These are phyloP conservation scores for Cicer bijugum DNA, from an alignment of 306 rosid genomes.

Conservation along the genomic window DNA sequence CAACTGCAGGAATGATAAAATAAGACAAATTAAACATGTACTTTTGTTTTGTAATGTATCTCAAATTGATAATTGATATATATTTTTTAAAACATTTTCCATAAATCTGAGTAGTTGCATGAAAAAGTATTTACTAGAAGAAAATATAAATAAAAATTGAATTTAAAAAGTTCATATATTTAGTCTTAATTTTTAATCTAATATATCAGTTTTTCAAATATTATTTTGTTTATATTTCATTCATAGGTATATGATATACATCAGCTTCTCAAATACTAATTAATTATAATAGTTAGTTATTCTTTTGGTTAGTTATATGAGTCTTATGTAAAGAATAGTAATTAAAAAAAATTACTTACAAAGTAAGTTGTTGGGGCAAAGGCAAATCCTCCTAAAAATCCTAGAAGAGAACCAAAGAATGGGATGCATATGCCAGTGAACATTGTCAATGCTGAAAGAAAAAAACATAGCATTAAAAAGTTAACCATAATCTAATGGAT, in stretches of 20 bases:
- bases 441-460: constrained; percentile 65
- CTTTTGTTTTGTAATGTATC: background rate
- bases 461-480: constrained; percentile 3
- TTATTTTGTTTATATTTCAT: too few species aligned
- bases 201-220: too few species aligned
- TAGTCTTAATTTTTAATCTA: too few species aligned
- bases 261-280: too few species aligned
- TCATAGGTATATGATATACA: too few species aligned
- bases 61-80: background rate
- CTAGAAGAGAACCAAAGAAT: constrained; percentile 86
- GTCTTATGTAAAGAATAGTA: too few species aligned
- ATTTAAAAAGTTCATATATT: too few species aligned
- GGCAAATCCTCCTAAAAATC: constrained; percentile 89
- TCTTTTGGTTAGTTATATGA: too few species aligned
- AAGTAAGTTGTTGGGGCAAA: constrained; percentile 81
- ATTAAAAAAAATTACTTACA: constrained; percentile 48
- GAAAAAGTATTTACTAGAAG: background rate
- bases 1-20: constrained; percentile 53
- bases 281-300: too few species aligned
- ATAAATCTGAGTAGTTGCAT: background rate
- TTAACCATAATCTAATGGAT: background rate
- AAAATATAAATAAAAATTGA: too few species aligned
- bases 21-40: background rate
- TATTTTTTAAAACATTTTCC: background rate
- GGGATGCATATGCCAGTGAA: constrained; percentile 65